Percentiles rank a stretch among this genome's conserved stretches.
Conservation (phyloP, 371 early-diverging fungal species). For the Mucor irregularis region DNA sequence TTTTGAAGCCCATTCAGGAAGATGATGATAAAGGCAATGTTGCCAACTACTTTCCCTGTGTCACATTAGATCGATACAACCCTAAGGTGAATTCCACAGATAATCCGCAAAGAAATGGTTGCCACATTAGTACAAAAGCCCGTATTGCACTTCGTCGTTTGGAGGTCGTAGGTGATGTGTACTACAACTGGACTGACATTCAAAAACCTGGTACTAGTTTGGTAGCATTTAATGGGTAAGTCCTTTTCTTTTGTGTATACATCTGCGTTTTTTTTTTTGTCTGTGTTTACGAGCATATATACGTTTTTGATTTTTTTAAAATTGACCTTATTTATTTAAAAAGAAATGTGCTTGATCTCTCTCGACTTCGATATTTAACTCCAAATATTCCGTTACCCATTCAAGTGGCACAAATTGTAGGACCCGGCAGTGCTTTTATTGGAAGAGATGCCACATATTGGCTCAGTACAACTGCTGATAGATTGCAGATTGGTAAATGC, state of each 20-base stretch:
- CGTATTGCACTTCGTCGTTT: conserved; percentile 48
- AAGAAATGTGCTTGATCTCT: conserved; percentile 56
- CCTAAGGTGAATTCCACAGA: conserved; percentile 47
- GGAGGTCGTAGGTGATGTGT: conserved; percentile 60
- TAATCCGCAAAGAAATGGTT: conserved; percentile 61
- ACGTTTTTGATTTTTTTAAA: no score
- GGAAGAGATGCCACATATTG: conserved; percentile 67
- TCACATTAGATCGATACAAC: conserved; percentile 46
- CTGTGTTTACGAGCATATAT: no score
- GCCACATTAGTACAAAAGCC: conserved; percentile 61
- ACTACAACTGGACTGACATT: conserved; percentile 78
- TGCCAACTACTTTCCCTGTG: conserved; percentile 77
- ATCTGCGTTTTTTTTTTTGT: neutral
- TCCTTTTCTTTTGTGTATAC: neutral
- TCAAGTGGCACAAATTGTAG: conserved; percentile 44
- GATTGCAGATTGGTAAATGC: conserved; percentile 63
- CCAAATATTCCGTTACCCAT: conserved; percentile 49
- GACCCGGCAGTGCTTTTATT: conserved; percentile 52
- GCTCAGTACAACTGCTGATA: conserved; percentile 55
- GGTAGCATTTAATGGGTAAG: conserved; percentile 76
- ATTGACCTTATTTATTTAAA: no score
- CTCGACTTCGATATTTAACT: conserved; percentile 41
- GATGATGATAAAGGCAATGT: conserved; percentile 55
- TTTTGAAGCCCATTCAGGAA: conserved; percentile 49
- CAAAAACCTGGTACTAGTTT: conserved; percentile 52